Evolutionary conservation across 371 early-diverging fungal genomes (phyloP), one percentile per base, ranked within the genome.

Genomic region (Syncephalastrum sp.): DNA sequence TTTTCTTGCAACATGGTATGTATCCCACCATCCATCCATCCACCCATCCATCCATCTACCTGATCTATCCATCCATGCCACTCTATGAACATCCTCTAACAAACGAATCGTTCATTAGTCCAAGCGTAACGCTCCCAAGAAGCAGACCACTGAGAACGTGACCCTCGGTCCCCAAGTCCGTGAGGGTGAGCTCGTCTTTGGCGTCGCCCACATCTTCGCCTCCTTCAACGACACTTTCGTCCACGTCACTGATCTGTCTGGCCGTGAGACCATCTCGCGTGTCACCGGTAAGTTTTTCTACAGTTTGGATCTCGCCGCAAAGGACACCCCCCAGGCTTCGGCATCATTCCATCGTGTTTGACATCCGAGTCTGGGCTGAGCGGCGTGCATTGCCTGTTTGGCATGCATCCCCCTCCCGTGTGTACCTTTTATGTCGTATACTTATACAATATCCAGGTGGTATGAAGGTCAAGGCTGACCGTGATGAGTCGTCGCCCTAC

Each of bases 391-490:
- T 60, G 17, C 57, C 62, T 59, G 44, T 54, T 61, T 70, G 60
- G 67, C 57, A 52, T 57, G 56, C 59, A 66, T 63, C 67, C 74
- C 65, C 59, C 56, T 67, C 61, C 56, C 38, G 38, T 27, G 55
- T 51, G 60, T 55, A 47, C 67, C 60, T 64, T 68, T 47, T 51
- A 54, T 67, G 57, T 56, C 41, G 64, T 41, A 23, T 56, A 56
- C 47, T 38, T 29, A 16, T n/a, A 7, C 46, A 53, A 43, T 27
- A 45, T 54, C 7, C 67, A 92, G 93, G 96, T 89, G 99, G 99
- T 76, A 99, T 99, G 99, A 99, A 97, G 88, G 99, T 99, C 72
- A 99, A 99, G 92, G 97, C 99, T 67, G 99, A 99, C 84, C 98
- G 99, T 86, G 99, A 99, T 83, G 99, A 99, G 81, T 96, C 99